Evolutionary conservation across 441 rosid species (phyloP), one percentile per base, ranked within the genome.

Genomic region (Jatropha multifida): DNA sequence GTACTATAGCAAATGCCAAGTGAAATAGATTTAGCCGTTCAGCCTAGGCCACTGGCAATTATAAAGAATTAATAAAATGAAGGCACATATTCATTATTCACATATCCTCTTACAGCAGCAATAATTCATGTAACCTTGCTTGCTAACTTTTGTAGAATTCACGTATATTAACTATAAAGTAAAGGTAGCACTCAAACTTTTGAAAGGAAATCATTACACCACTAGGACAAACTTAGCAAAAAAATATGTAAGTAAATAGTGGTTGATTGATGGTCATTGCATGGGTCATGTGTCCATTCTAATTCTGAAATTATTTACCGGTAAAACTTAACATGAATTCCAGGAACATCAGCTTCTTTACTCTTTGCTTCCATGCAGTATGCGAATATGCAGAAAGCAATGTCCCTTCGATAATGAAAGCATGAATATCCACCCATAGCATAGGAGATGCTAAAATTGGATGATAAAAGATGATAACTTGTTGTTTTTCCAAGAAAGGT

Each of bases 371-470:
- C 69, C 23, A 41, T 65, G 69, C 51, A 65, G 20, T 26, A 12
- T 51, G 48, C 41, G 14, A 58, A 9, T 58, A 54, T 58, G 27
- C 51, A 65, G 49, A 65, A 18, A 41, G 14, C 41, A 65, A 0
- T 38, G 38, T 55, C 20, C 15, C 40, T 41, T 68, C 7, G 18
- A 54, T 38, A 2, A 69, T n/a, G 2, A 41, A 58, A 58, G 74
- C n/a, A 71, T 23, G 54, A 59, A 41, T 5, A 72, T 72, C 7
- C 55, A 71, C 65, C n/a, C 74, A 59, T 15, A 2, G 17, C n/a
- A 4, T 7, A 27, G 23, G 74, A 38, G 54, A 42, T 13, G 74
- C 74, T 58, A 9, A 55, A n/a, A 41, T 23, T 5, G 38, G 63
- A 9, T 20, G 9, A 4, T 8, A 44, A 42, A 42, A 15, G 32